Evolutionary conservation across 1,139 yeast species (phyloP).

Genomic region (Debaryomyces singareniensis): DNA sequence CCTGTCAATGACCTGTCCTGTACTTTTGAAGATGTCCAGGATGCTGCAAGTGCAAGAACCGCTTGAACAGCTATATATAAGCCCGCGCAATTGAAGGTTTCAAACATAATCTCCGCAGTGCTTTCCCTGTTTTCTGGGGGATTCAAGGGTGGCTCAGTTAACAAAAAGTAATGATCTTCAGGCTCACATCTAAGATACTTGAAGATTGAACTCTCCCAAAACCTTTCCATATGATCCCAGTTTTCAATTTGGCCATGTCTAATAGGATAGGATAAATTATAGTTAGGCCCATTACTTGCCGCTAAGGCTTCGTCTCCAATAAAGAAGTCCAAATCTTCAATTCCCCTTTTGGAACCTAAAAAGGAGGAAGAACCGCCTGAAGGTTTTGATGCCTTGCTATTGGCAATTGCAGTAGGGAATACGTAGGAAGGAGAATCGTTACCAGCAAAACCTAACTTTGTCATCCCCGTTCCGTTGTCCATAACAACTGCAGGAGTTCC

Average conservation of each 20-base stretch:
- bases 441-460: constrained; percentile 97
- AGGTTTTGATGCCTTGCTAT: constrained; percentile 44
- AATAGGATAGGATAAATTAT: constrained; percentile 85
- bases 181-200: constrained; percentile 97
- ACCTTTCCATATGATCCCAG: constrained; percentile 99
- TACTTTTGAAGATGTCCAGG: constrained; percentile 97
- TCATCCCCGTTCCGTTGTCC: constrained; percentile 98
- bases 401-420: constrained; percentile 96
- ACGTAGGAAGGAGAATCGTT: constrained; percentile 97
- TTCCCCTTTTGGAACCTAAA: constrained; percentile 73
- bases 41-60: constrained; percentile 94
- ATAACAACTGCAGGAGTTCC: constrained; percentile 91
- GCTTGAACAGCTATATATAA: constrained; percentile 98
- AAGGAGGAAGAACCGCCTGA: constrained; percentile 37
- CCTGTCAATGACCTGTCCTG: constrained; percentile 95
- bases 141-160: constrained; percentile 97
- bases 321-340: constrained; percentile 90
- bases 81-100: constrained; percentile 97
- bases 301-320: constrained; percentile 93
- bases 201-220: constrained; percentile 96
- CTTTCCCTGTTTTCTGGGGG: constrained; percentile 99
- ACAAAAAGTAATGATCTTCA: constrained; percentile 90
- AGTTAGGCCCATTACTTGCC: constrained; percentile 86
- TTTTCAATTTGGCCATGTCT: constrained; percentile 97
- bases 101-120: constrained; percentile 98